Percentiles rank a stretch among this genome's conserved stretches.
phyloP scores from a whole-genome alignment of 495 filamentous ascomycete genomes.

The Neurospora sp. region DNA sequence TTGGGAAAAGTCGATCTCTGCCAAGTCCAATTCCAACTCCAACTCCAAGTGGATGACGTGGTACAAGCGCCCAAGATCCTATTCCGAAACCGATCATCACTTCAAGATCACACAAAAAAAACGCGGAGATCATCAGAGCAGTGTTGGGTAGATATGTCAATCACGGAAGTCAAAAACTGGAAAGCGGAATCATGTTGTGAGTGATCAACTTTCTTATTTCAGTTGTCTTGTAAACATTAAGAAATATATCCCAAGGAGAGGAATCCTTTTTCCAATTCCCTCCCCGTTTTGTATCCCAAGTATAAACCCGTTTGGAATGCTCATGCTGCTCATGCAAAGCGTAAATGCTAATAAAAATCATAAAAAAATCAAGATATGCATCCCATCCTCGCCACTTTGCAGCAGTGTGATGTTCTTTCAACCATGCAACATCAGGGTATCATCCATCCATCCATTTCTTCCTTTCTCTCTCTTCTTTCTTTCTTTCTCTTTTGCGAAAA shows the following conservation, averaged over 20 bases:
- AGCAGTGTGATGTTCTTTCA: background rate
- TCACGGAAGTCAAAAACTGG: background rate
- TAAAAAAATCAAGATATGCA: background rate
- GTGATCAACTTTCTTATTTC: background rate
- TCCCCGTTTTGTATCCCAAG: background rate
- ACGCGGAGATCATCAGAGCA: background rate
- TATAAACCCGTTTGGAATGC: background rate
- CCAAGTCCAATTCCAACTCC: background rate
- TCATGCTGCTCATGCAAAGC: background rate
- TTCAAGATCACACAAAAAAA: background rate
- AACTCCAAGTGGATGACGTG: background rate
- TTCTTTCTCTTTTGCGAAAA: background rate
- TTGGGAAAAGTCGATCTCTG: background rate
- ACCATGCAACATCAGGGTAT: background rate
- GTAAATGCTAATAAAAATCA: background rate
- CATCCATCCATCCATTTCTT: background rate
- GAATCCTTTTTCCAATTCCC: background rate
- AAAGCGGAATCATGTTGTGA: background rate
- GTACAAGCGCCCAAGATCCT: background rate
- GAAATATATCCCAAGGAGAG: background rate
- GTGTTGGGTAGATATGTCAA: background rate
- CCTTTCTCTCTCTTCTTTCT: background rate
- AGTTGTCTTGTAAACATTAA: background rate
- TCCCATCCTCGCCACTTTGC: background rate
- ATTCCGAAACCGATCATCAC: background rate